Evolutionary conservation across 305 asterid genomes (phyloP).

Genomic region (Fraxinus angustifolia): DNA sequence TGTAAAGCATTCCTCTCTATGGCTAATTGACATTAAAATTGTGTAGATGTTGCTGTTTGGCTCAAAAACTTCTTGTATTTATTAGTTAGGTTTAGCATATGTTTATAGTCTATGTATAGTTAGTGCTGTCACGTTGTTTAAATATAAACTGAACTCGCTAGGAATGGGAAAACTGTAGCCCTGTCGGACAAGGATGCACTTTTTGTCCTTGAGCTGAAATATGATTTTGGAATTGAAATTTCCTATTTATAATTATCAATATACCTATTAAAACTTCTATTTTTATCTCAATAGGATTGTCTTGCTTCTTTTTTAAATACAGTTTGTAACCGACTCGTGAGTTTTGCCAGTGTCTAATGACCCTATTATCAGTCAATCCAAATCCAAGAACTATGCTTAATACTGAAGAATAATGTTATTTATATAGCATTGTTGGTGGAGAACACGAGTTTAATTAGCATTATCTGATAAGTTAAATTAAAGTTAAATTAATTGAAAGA

Average conservation of each 20-base stretch:
- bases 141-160: background rate
- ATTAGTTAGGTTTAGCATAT: slow-evolving; percentile 18
- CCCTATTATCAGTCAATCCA: background rate
- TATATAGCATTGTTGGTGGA: background rate
- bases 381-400: background rate
- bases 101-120: background rate
- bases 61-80: slow-evolving; percentile 10
- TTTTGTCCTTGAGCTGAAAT: background rate
- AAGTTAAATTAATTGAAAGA: background rate
- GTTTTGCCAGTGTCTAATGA: background rate
- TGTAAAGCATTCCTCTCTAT: slow-evolving; percentile 19
- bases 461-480: background rate
- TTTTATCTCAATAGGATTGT: background rate
- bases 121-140: background rate
- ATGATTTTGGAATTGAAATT: background rate
- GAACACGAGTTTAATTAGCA: background rate
- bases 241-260: background rate
- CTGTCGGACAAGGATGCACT: background rate
- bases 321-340: background rate
- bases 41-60: slow-evolving; percentile 26
- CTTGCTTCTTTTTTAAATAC: background rate
- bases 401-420: background rate
- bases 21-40: slow-evolving; percentile 20
- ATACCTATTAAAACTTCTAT: background rate
- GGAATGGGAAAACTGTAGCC: background rate